Evolutionary conservation across 768 basidiomycete genomes (phyloP), one percentile per base, ranked within the genome.

Genomic region (Boletales sp.): DNA sequence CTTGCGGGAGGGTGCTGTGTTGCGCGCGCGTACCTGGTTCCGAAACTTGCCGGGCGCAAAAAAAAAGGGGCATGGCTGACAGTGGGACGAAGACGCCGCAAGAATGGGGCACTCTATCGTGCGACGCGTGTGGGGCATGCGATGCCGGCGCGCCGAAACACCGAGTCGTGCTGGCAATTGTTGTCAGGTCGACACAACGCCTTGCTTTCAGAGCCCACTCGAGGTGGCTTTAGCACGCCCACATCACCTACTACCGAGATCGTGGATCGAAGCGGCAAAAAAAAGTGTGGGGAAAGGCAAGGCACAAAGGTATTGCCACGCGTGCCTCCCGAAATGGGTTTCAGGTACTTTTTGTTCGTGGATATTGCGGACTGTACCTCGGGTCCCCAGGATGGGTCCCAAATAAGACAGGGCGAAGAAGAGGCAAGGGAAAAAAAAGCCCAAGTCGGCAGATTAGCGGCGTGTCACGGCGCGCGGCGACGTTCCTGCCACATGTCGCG

Each of bases 281-380:
- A 28, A 53, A 32, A 47, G 46, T 38, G 34, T 51, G 45, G 43
- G 55, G 57, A 52, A 53, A 42, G 43, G 37, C 8, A 39, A 46
- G 33, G 49, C 31, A 47, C 32, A 40, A 15, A 3, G 25, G n/a
- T 25, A 28, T 44, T 41, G 42, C 37, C 53, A 38, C 43, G 40
- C 41, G 21, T 47, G 25, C 6, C 25, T 28, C 25, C 25, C 25
- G 25, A 28, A 28, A 28, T 28, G 25, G 25, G 25, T 28, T 28
- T 28, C 31, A 32, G 21, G 31, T 42, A 8, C 32, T 33, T 48
- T 39, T 39, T 17, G 38, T 39, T 39, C 38, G 38, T 37, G 46
- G 34, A 41, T 32, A 36, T 32, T 44, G 44, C 44, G 31, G n/a
- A 19, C 41, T 43, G 41, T 25, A 25, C 4, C 28, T 37, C 47